Evolutionary conservation across 139 green algal species (phyloP), one percentile per base, ranked within the genome.

Genomic region (Haematococcus lacustris): DNA sequence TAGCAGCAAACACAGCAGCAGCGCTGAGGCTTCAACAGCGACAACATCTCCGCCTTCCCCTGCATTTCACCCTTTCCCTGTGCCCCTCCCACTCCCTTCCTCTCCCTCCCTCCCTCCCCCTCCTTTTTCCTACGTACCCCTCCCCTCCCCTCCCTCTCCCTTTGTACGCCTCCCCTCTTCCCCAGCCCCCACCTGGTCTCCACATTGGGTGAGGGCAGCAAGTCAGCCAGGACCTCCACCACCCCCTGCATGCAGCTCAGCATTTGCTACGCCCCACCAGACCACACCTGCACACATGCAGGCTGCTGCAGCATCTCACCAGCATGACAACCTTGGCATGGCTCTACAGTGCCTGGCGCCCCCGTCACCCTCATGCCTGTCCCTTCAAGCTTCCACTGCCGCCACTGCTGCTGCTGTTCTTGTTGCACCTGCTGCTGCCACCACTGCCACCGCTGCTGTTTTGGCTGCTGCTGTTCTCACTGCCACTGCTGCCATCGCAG

Each of bases 151-250:
- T n/a, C n/a, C n/a, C n/a, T n/a, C n/a, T n/a, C n/a, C n/a, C n/a
- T n/a, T n/a, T n/a, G n/a, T n/a, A n/a, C n/a, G n/a, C n/a, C n/a
- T n/a, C n/a, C n/a, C n/a, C n/a, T n/a, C n/a, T n/a, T n/a, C n/a
- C n/a, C n/a, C n/a, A n/a, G n/a, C n/a, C n/a, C n/a, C n/a, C n/a
- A n/a, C n/a, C n/a, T n/a, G n/a, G n/a, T n/a, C n/a, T n/a, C n/a
- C n/a, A n/a, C 34, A 37, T 76, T 76, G 32, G 60, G 64, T 21
- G 72, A 71, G 0, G 63, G 50, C 0, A 77, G 72, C 28, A 77
- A 37, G 26, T 9, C 50, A 0, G 35, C 37, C 9, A 77, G 63
- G 39, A n/a, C 35, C 38, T 38, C n/a, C 50, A 72, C 63, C 17
- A 61, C 61, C 13, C 71, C 71, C 71, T 76, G 71, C n/a, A 34